Evolutionary conservation across 1,284 basidiomycete species (phyloP).

Genomic region (Coriolopsis trogii): DNA sequence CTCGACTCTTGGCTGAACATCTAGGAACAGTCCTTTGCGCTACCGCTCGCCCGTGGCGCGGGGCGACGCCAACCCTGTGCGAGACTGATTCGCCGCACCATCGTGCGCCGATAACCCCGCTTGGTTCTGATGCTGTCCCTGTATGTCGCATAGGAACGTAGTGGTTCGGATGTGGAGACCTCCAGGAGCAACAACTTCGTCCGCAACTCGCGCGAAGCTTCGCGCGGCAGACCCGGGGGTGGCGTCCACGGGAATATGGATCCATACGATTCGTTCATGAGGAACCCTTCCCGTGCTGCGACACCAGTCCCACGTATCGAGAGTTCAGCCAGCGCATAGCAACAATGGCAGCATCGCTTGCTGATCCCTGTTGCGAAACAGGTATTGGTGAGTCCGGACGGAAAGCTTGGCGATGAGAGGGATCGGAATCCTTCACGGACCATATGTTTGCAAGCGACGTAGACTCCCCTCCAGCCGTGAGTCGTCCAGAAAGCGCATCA

Average conservation of each 20-base stretch:
- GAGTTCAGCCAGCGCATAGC: neutral
- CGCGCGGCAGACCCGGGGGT: neutral
- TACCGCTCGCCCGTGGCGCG: too few species aligned
- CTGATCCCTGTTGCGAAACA: neutral
- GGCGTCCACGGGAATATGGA: neutral
- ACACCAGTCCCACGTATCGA: neutral
- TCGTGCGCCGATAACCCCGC: too few species aligned
- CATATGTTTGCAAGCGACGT: neutral
- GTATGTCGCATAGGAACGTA: too few species aligned
- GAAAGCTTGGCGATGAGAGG: neutral
- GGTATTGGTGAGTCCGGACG: neutral
- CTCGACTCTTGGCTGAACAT: too few species aligned
- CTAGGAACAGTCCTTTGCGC: too few species aligned
- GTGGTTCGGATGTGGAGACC: too few species aligned
- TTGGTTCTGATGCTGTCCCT: too few species aligned
- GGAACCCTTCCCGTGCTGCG: neutral
- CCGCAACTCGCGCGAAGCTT: neutral
- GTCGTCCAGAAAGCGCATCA: neutral
- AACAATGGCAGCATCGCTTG: conserved; percentile 2
- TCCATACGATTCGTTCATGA: neutral
- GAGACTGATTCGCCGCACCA: too few species aligned
- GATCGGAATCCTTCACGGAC: neutral
- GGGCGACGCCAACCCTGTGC: too few species aligned
- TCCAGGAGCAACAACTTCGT: neutral
- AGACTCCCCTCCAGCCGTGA: too few species aligned